phyloP scores from a whole-genome alignment of 2,329 filamentous ascomycete genomes.

The Alternaria dauci region DNA sequence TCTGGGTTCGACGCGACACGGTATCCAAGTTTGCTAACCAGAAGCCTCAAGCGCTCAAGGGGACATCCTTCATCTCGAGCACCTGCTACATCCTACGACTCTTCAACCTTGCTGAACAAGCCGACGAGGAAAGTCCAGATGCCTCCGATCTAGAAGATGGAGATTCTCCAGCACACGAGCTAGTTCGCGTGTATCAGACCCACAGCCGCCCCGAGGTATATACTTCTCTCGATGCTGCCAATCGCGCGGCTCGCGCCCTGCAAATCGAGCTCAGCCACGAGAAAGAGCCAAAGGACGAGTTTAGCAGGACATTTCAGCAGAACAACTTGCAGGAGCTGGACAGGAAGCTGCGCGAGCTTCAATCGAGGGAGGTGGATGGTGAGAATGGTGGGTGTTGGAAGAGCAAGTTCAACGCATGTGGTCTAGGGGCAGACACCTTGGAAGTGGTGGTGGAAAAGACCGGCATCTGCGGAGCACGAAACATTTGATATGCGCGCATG shows the following conservation, averaged over 20 bases:
- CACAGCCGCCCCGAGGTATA: constrained; percentile 30
- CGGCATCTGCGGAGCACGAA: constrained; percentile 38
- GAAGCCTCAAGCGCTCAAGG: not conserved
- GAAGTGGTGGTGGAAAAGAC: constrained; percentile 35
- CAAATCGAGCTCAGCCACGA: constrained; percentile 39
- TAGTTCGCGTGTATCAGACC: constrained; percentile 18
- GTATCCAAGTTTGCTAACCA: constrained; percentile 22
- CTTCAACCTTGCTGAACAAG: constrained; percentile 21
- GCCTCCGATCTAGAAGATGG: not conserved
- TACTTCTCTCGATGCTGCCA: constrained; percentile 34
- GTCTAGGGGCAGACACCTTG: constrained; percentile 26
- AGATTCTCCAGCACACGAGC: not conserved
- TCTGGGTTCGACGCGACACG: constrained; percentile 30
- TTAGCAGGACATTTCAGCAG: constrained; percentile 26
- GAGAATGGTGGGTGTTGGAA: constrained; percentile 30
- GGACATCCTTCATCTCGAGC: constrained; percentile 25
- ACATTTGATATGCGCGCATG: constrained; percentile 25
- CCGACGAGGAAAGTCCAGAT: constrained; percentile 4
- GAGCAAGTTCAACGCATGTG: constrained; percentile 33
- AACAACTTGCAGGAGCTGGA: constrained; percentile 23
- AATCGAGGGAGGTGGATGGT: not conserved
- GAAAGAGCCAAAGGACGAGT: constrained; percentile 7
- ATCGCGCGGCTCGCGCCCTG: constrained; percentile 35
- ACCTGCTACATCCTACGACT: constrained; percentile 35
- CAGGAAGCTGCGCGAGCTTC: constrained; percentile 21